These are phyloP conservation scores for Gastrolobium bilobum DNA, from an alignment of 306 rosid species.

Conservation along the genomic window DNA sequence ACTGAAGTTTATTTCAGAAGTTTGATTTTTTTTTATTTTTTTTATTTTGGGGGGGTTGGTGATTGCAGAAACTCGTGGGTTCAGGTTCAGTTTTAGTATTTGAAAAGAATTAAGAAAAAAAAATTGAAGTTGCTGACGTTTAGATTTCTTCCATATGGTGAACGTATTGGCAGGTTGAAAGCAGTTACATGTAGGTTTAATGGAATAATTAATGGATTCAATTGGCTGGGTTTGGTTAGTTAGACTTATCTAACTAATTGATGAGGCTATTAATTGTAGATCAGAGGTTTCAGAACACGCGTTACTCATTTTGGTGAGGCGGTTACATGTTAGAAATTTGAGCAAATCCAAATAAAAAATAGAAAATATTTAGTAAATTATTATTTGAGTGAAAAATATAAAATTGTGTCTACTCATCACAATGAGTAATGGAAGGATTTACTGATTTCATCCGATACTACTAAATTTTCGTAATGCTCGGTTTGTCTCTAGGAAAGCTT, in stretches of 20 bases:
- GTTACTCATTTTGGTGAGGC: conserved; percentile 24
- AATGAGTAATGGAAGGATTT: conserved; percentile 16
- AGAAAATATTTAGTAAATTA: neutral
- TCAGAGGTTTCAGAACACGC: conserved; percentile 29
- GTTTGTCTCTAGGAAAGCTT: conserved; percentile 13
- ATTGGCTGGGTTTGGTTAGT: conserved; percentile 42
- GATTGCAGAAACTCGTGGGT: neutral
- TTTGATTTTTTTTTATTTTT: neutral
- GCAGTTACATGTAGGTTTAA: neutral
- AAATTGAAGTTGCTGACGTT: conserved; percentile 26
- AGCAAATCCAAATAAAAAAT: conserved; percentile 12
- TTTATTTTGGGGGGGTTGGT: neutral
- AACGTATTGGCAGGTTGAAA: conserved; percentile 30
- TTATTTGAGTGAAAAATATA: neutral
- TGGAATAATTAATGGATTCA: neutral
- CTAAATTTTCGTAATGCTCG: conserved; percentile 22
- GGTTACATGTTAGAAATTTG: conserved; percentile 17
- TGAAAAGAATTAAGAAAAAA: neutral
- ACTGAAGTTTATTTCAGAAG: conserved; percentile 3
- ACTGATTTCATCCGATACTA: neutral
- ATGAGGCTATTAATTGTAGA: conserved; percentile 40
- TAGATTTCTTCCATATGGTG: conserved; percentile 18
- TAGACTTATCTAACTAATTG: conserved; percentile 29
- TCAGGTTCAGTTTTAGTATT: neutral
- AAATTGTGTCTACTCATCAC: neutral